Conservation (phyloP, 140 eudicot species). For the Oenanthe javanica region DNA sequence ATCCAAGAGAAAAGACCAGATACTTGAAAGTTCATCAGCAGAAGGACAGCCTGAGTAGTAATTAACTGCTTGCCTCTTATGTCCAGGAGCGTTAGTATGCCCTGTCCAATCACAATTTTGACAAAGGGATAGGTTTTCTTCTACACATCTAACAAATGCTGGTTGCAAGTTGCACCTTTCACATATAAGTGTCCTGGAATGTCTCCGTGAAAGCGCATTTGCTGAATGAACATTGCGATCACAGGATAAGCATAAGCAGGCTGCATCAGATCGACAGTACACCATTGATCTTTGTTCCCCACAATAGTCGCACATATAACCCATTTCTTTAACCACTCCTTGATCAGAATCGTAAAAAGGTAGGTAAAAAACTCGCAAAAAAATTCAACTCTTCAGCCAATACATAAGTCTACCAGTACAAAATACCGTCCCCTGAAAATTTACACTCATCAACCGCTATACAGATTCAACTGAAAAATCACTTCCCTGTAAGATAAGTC, state of each 20-base stretch:
- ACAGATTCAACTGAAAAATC: neutral
- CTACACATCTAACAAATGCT: conserved; percentile 66
- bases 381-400: conserved; percentile 8
- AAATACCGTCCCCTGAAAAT: neutral
- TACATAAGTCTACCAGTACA: conserved; percentile 8
- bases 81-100: conserved; percentile 42
- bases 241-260: conserved; percentile 80
- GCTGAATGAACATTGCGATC: conserved; percentile 88
- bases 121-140: conserved; percentile 73
- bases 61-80: conserved; percentile 53
- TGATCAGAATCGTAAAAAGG: neutral
- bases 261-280: conserved; percentile 90
- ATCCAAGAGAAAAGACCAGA: conserved; percentile 66
- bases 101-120: conserved; percentile 68
- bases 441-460: neutral
- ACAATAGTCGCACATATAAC: conserved; percentile 68
- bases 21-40: conserved; percentile 51
- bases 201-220: conserved; percentile 77
- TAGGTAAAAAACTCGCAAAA: neutral
- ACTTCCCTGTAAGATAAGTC: neutral
- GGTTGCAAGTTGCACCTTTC: conserved; percentile 75
- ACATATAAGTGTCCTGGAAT: conserved; percentile 74
- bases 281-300: conserved; percentile 79
- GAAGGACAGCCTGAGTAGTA: conserved; percentile 88
- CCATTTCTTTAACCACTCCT: conserved; percentile 37